Percentiles rank a stretch among this genome's conserved stretches.
These are phyloP conservation scores for Xylaria arbuscula DNA, from an alignment of 2,329 filamentous ascomycete genomes.

Conservation along the genomic window DNA sequence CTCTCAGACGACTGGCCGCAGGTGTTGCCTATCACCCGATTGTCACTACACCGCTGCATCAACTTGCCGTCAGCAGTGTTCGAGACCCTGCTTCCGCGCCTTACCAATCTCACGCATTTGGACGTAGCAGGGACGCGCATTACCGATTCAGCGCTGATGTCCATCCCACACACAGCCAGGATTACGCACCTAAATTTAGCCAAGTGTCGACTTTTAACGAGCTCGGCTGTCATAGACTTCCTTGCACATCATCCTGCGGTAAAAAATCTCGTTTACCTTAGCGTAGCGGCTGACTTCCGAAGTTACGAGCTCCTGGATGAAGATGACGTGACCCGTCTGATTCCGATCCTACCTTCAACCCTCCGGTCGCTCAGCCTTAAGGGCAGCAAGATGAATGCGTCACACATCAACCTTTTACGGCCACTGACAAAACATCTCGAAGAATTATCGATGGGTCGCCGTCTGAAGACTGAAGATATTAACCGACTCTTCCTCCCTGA, in stretches of 20 bases:
- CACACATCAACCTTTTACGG: constrained; percentile 72
- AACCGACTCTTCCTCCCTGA: constrained; percentile 70
- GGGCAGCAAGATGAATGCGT: constrained; percentile 74
- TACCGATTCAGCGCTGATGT: constrained; percentile 75
- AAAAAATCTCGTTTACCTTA: constrained; percentile 74
- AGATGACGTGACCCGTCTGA: constrained; percentile 71
- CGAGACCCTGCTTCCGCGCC: constrained; percentile 76
- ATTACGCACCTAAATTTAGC: constrained; percentile 83
- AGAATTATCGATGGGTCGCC: constrained; percentile 78
- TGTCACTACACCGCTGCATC: constrained; percentile 83
- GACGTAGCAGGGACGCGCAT: constrained; percentile 83
- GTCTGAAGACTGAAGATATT: constrained; percentile 73
- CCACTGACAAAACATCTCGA: constrained; percentile 78
- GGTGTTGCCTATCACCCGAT: constrained; percentile 69
- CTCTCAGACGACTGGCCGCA: constrained; percentile 65
- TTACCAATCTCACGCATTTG: constrained; percentile 77
- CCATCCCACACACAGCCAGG: constrained; percentile 76
- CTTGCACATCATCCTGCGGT: constrained; percentile 77
- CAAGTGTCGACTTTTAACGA: constrained; percentile 77
- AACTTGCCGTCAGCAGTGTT: constrained; percentile 75
- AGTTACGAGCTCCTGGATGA: constrained; percentile 77
- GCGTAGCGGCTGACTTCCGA: constrained; percentile 76
- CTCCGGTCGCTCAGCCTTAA: constrained; percentile 80
- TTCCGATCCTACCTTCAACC: constrained; percentile 73
- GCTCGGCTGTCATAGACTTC: constrained; percentile 75